Evolutionary conservation across 306 rosid species (phyloP), one percentile per base, ranked within the genome.

Genomic region (Dryas alaskensis): DNA sequence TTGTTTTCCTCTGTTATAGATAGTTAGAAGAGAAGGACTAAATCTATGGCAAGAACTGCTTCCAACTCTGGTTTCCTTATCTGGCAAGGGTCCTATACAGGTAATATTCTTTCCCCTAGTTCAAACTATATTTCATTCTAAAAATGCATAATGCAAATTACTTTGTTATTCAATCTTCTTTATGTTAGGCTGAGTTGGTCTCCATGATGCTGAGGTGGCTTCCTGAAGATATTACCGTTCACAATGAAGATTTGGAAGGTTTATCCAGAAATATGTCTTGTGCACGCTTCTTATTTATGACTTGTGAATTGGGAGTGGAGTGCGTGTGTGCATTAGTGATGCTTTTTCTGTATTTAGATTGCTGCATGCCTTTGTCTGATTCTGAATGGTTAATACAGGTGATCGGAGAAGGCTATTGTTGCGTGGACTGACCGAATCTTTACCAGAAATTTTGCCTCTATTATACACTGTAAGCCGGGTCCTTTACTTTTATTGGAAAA

Each of bases 211-310:
- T 94, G 80, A 88, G 97, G 87, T 94, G 99, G 99, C 97, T 94
- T 80, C 99, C 98, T 70, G 99, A 94, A 85, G 99, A 94, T 73
- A 90, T 92, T 81, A 88, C 97, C 2, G 96, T 94, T 81, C 97
- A 94, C 81, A 89, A 94, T 82, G 99, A 94, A 84, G 99, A 94
- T 83, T 84, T 94, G 76, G 99, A 94, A 91, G 99, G 99, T 94
- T 73, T 81, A 14, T 77, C 67, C 52, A 67, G 55, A 60, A 60
- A 19, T 67, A 11, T 51, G 27, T 54, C 73, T 78, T 73, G 67
- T 71, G 53, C 58, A 8, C 31, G 46, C 25, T 60, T 9, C 59
- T 55, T 75, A 40, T 22, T 67, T 42, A 31, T 58, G 50, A 31
- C 76, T 55, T 73, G 45, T 58, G 49, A 45, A 31, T 58, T 43